phyloP scores from a whole-genome alignment of 2,329 filamentous ascomycete species.

The Exophiala mesophila region DNA sequence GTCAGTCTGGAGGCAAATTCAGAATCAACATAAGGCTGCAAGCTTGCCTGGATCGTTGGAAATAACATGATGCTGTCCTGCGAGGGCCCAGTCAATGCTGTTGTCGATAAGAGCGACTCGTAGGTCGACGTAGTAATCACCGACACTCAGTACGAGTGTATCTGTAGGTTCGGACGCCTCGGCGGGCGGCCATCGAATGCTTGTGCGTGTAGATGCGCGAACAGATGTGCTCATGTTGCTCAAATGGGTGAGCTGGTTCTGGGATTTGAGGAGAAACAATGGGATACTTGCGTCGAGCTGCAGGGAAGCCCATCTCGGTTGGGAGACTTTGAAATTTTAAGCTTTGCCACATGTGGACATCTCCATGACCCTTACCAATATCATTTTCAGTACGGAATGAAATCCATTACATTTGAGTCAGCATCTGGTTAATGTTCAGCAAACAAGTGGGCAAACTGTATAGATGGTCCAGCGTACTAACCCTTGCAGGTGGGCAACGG shows the following conservation, averaged over 20 bases:
- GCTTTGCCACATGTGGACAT: background rate
- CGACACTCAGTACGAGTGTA: slow-evolving; percentile 40
- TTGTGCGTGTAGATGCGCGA: slow-evolving; percentile 37
- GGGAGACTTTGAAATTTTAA: too few species aligned
- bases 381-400: slow-evolving; percentile 7
- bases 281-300: too few species aligned
- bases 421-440: background rate
- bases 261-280: too few species aligned
- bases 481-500: too few species aligned
- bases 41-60: slow-evolving; percentile 33
- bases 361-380: background rate
- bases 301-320: too few species aligned
- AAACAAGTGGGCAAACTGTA: too few species aligned
- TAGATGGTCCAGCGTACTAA: too few species aligned
- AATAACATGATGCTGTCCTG: slow-evolving; percentile 38
- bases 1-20: background rate
- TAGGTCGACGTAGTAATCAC: slow-evolving; percentile 41
- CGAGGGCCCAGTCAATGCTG: slow-evolving; percentile 41
- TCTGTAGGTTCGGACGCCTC: slow-evolving; percentile 40
- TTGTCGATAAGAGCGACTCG: slow-evolving; percentile 35
- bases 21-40: background rate
- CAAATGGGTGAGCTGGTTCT: too few species aligned
- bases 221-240: too few species aligned
- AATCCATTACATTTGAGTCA: slow-evolving; percentile 1
- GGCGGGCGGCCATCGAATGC: slow-evolving; percentile 41